These are phyloP conservation scores for Paecilomyces dactylethromorphus DNA, from an alignment of 2,329 filamentous ascomycete species.

Conservation along the genomic window DNA sequence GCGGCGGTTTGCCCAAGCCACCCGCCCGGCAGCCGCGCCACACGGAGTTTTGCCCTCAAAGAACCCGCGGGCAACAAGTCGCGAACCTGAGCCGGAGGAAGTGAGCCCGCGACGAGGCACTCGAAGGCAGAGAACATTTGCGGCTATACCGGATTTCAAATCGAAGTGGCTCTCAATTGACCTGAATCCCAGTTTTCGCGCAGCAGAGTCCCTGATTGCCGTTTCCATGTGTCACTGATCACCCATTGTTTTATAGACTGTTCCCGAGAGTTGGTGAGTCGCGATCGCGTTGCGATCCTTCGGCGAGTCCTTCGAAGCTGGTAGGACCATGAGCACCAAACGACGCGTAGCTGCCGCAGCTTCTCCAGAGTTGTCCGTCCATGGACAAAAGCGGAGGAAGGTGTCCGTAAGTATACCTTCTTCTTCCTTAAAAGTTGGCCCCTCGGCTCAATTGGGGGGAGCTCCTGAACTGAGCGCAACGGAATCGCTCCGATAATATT, in stretches of 20 bases:
- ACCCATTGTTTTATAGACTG: not conserved
- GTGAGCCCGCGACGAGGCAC: not conserved
- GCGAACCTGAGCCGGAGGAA: not conserved
- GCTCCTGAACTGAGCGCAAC: not conserved
- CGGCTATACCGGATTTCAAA: not conserved
- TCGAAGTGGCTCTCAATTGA: not conserved
- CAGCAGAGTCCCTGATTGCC: not conserved
- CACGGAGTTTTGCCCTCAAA: not conserved
- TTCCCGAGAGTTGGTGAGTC: not conserved
- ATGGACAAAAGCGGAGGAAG: constrained; percentile 54
- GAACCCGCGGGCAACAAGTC: not conserved
- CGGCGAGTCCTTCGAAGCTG: not conserved
- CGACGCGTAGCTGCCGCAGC: constrained; percentile 47
- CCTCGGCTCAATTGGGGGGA: not conserved
- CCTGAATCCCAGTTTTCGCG: not conserved
- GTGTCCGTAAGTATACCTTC: constrained; percentile 46
- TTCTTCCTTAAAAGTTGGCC: not conserved
- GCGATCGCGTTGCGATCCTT: constrained; percentile 3
- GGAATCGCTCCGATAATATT: not conserved
- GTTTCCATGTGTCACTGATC: not conserved
- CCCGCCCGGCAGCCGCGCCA: not conserved
- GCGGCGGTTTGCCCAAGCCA: not conserved
- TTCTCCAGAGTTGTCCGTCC: constrained; percentile 46
- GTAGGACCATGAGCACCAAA: constrained; percentile 39
- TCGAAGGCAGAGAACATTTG: not conserved